These are phyloP conservation scores for Nemania serpens DNA, from an alignment of 2,329 filamentous ascomycete species.

Conservation along the genomic window DNA sequence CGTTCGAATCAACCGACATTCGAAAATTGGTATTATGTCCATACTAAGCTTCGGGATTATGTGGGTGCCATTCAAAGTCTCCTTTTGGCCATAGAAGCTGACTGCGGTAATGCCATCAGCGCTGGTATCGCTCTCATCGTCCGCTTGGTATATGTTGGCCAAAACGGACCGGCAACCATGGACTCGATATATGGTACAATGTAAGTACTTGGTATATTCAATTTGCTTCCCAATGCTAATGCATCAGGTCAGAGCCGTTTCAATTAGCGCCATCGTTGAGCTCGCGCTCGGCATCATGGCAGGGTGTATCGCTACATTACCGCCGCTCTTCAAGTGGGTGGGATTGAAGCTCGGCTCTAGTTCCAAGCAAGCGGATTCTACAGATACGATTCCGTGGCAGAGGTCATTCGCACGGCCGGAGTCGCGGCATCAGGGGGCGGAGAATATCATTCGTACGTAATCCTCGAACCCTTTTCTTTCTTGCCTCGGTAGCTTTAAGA, in stretches of 20 bases:
- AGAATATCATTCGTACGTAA: constrained; percentile 11
- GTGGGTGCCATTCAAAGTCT: constrained; percentile 41
- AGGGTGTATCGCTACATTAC: constrained; percentile 40
- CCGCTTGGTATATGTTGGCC: constrained; percentile 43
- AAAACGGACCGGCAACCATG: constrained; percentile 29
- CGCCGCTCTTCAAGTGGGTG: constrained; percentile 40
- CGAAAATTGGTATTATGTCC: constrained; percentile 51
- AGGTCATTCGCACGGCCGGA: constrained; percentile 12
- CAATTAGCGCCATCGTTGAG: constrained; percentile 42
- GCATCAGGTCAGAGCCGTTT: constrained; percentile 37
- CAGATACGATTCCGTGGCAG: constrained; percentile 28
- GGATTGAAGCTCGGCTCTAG: constrained; percentile 26
- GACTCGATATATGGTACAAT: constrained; percentile 42
- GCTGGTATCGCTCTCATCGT: constrained; percentile 47
- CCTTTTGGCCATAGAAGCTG: neutral
- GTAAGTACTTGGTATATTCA: constrained; percentile 28
- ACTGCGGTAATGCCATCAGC: constrained; percentile 32
- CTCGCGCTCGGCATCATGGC: constrained; percentile 44
- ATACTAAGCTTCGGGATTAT: constrained; percentile 57
- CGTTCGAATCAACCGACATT: constrained; percentile 52
- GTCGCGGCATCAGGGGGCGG: constrained; percentile 1
- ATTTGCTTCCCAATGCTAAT: neutral
- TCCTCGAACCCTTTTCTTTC: too few species aligned
- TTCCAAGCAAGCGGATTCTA: constrained; percentile 2
- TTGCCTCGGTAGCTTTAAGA: too few species aligned